phyloP scores from a whole-genome alignment of 192 early-diverging fungal species.

The Backusella macrospora region DNA sequence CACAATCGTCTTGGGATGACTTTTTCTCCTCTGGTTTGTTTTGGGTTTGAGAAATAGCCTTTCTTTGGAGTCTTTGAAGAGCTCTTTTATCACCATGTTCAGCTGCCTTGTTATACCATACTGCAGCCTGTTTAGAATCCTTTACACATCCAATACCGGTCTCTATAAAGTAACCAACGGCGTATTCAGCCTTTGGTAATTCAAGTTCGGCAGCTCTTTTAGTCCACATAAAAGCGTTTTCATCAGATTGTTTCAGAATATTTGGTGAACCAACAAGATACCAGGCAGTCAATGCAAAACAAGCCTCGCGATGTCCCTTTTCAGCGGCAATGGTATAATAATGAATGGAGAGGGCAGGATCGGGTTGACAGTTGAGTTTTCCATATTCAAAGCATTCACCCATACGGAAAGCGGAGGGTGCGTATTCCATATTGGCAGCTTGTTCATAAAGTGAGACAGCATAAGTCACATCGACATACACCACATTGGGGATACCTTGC shows the following conservation, averaged over 20 bases:
- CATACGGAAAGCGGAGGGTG: constrained; percentile 58
- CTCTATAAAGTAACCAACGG: constrained; percentile 66
- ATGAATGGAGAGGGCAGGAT: constrained; percentile 53
- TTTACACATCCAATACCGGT: constrained; percentile 57
- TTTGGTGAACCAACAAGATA: constrained; percentile 58
- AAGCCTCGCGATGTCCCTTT: constrained; percentile 58
- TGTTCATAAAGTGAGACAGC: constrained; percentile 60
- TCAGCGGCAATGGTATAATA: constrained; percentile 64
- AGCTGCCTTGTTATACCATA: constrained; percentile 68
- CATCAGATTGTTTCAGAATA: constrained; percentile 51
- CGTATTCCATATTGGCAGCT: constrained; percentile 64
- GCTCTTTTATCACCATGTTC: constrained; percentile 60
- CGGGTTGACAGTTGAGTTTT: constrained; percentile 52
- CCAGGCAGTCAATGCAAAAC: constrained; percentile 65
- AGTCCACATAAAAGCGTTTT: constrained; percentile 58
- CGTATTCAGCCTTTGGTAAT: constrained; percentile 60
- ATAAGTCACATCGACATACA: constrained; percentile 62
- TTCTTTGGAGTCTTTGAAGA: constrained; percentile 49
- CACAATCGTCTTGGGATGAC: constrained; percentile 41
- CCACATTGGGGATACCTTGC: constrained; percentile 56
- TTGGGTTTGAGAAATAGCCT: constrained; percentile 33
- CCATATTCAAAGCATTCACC: constrained; percentile 65
- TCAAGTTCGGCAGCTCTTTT: constrained; percentile 55
- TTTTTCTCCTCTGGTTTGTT: constrained; percentile 15
- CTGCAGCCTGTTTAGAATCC: constrained; percentile 52